Evolutionary conservation across 2,329 filamentous ascomycete genomes (phyloP), one percentile per base, ranked within the genome.

Genomic region (Ceratocystis colombiana): DNA sequence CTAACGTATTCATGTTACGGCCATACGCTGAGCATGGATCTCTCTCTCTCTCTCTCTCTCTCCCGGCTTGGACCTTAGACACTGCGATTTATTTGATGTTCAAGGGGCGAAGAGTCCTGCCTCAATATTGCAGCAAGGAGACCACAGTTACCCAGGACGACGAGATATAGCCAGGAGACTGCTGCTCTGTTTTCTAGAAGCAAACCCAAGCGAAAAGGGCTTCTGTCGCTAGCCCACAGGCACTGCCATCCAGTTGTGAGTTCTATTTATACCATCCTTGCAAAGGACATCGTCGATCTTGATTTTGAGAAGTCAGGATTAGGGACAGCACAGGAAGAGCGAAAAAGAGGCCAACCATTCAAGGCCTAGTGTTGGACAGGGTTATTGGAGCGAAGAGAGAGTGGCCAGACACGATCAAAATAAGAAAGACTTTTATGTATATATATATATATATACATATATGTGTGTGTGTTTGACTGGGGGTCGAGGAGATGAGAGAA

Each of bases 251-350:
- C 15, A 20, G 53, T 57, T 30, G 53, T n/a, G 28, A 33, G 12
- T n/a, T 37, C 55, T 59, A 59, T 59, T 59, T 59, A 59, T 59
- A 59, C 30, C 12, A 17, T 30, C 55, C 55, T 59, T 30, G 55
- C 28, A 5, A 5, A 37, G 33, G 55, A 55, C 33, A 59, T 37
- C n/a, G 55, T 59, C 55, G 55, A 59, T 59, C 55, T 59, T 59
- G 55, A 59, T 59, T 59, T 59, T 37, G 55, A 12, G 12, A 5
- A 5, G 22, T 4, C 10, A 30, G 28, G 17, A 57, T 3, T 33
- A 33, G 55, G 55, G 1, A 59, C 15, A n/a, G 48, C 7, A 59
- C 17, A 57, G 12, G 5, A n/a, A 37, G 22, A 15, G 33, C 37
- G 33, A 37, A 59, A 59, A 33, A 59, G 28, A 59, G 30, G 30